These are phyloP conservation scores for Phytophthora pini DNA, from an alignment of 352 stramenopile genomes.

Conservation along the genomic window DNA sequence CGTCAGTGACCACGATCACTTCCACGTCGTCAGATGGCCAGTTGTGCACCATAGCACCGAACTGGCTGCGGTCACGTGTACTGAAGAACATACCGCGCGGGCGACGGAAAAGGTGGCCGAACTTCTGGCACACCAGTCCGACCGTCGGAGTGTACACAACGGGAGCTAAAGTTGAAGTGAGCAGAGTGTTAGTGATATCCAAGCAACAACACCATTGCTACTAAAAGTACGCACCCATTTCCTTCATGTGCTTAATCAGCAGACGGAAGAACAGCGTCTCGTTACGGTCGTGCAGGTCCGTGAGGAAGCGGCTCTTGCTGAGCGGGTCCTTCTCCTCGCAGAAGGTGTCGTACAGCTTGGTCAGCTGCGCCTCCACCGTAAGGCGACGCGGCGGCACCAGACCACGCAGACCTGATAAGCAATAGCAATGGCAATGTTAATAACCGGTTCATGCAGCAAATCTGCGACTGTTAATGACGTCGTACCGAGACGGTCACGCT, in stretches of 20 bases:
- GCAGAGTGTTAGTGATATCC: conserved; percentile 18
- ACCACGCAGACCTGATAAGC: conserved; percentile 66
- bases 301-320: conserved; percentile 94
- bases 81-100: conserved; percentile 96
- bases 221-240: conserved; percentile 82
- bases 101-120: conserved; percentile 90
- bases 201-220: background rate
- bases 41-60: conserved; percentile 93
- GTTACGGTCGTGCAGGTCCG: conserved; percentile 95
- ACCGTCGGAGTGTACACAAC: conserved; percentile 99
- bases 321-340: conserved; percentile 81
- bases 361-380: conserved; percentile 72
- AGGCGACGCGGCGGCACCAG: conserved; percentile 82
- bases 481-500: conserved; percentile 84
- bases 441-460: no score
- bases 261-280: conserved; percentile 96
- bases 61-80: conserved; percentile 90
- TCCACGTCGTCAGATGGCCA: conserved; percentile 97
- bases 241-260: conserved; percentile 90
- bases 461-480: background rate
- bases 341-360: conserved; percentile 81
- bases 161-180: conserved; percentile 64
- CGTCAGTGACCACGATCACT: conserved; percentile 98
- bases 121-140: conserved; percentile 93
- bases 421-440: conserved; percentile 2